Base-by-base conservation (phyloP, 352 stramenopile species). In the Ophiocytium majus region DNA sequence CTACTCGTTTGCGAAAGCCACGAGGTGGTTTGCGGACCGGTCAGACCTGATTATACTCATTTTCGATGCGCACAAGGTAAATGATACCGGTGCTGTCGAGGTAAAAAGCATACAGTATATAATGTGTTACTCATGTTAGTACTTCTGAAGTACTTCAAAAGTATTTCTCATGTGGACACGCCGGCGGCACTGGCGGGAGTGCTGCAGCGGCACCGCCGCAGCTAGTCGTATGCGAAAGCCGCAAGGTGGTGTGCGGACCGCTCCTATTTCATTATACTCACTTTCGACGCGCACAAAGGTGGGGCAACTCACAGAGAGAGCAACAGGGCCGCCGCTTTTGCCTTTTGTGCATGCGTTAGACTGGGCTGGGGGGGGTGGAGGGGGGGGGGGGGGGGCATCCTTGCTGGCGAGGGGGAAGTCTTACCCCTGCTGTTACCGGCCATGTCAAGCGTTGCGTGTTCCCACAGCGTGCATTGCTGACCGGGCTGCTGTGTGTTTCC, bases 201-300 rank as follows among this genome's bases (percentile, higher is more conserved):
- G 80, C 83, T 82, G 86, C 83, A 89, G 63, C 63, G 37, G 74
- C 57, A 82, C 49, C 94, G 97, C 82, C 33, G 1, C 50, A 71
- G 0, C 31, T 83, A 0, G 28, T 43, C 31, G n/a, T 83, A 82
- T 14, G n/a, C 31, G 10, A n/a, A 5, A 79, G 91, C 95, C n/a
- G 90, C 14, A 57, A 57, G 43, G 5, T 57, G 43, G 14, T 57
- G 5, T 14, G 92, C 91, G 35, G 92, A 94, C 34, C 92, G 96
- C 32, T 96, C 95, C 23, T 96, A 99, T 89, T 93, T 98, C 84
- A 99, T 99, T 86, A 90, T 99, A 79, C 88, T 99, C 14, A 91
- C 99, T n/a, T 99, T 99, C 91, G 97, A 99, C 92, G 96, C 96
- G n/a, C 96, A 99, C 91, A n/a, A 99, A 99, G 90, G 90, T 99